Base-by-base conservation (phyloP, 768 basidiomycete genomes). In the Kwoniella sp. region DNA sequence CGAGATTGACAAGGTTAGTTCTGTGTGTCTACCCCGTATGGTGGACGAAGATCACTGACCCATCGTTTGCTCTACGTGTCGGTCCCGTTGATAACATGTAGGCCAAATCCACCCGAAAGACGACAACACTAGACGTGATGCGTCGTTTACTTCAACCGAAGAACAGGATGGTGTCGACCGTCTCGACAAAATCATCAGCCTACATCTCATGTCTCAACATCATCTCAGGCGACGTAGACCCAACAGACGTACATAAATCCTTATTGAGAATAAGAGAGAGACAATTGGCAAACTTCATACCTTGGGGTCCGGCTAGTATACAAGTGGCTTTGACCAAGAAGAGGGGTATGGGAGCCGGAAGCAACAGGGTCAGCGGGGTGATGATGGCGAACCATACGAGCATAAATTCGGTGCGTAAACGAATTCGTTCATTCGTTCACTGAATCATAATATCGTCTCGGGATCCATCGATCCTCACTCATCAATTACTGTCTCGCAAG, bases 311-410 rank as follows among this genome's bases (percentile, higher is more conserved):
- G 0, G 94, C 94, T 4, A 94, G 92, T 36, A 95, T 96, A 72
- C 96, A 99, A 81, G 95, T 99, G 7, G 95, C 96, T 5, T 82
- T 97, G 64, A 96, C 94, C 1, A 88, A 91, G 62, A 58, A 68
- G 46, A 88, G 86, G 71, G 93, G 91, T 17, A 93, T 92, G 6
- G 95, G 95, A 74, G 83, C 96, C 57, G 88, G 90, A 40, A 90
- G 88, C 72, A 93, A 99, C 79, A 89, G 94, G 13, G 94, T 98
- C 60, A 97, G 94, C 78, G 95, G 95, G 0, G 84, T 99, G 55
- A 98, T 99, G 96, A 85, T 99, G 54, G 96, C 94, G 10, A 99
- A 99, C 73, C 96, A 99, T 79, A 99, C 96, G n/a, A 93, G 92
- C 72, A 92, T 99, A 63, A 92, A 92, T 26, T 93, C 92, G 33